Evolutionary conservation across 352 stramenopile species (phyloP).

Genomic region (Plasmopara muralis): DNA sequence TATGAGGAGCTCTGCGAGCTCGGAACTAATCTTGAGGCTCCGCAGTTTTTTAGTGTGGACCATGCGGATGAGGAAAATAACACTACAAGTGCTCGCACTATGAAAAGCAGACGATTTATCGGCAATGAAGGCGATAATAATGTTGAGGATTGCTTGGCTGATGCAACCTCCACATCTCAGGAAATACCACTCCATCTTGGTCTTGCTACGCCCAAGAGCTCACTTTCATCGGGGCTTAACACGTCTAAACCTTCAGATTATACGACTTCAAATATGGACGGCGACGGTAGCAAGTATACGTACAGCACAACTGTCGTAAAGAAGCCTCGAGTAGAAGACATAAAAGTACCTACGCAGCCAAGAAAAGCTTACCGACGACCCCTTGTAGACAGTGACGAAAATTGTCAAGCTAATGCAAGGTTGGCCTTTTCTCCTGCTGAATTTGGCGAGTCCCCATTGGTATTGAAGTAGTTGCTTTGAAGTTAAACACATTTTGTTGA

Average conservation of each 20-base stretch:
- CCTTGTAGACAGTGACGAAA: slow-evolving; percentile 52
- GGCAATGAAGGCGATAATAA: slow-evolving; percentile 22
- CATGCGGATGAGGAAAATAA: slow-evolving; percentile 6
- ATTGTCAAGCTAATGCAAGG: slow-evolving; percentile 37
- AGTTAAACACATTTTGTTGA: neutral
- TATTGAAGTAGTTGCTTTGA: slow-evolving; percentile 20
- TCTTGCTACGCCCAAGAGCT: slow-evolving; percentile 21
- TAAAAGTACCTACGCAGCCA: slow-evolving; percentile 32
- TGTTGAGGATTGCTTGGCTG: slow-evolving; percentile 18
- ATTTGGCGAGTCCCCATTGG: slow-evolving; percentile 48
- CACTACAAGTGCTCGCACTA: too few relatives aligned
- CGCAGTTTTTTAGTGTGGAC: slow-evolving; percentile 48
- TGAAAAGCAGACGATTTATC: slow-evolving; percentile 3
- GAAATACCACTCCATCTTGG: slow-evolving; percentile 20
- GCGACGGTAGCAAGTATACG: slow-evolving; percentile 11
- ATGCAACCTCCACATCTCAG: slow-evolving; percentile 27
- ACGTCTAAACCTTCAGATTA: slow-evolving; percentile 19
- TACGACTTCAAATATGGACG: slow-evolving; percentile 30
- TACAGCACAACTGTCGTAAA: slow-evolving; percentile 38
- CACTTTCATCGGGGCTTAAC: slow-evolving; percentile 2
- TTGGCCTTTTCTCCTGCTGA: slow-evolving; percentile 52
- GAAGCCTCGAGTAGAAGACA: slow-evolving; percentile 40
- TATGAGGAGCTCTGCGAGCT: slow-evolving; percentile 93
- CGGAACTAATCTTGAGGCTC: slow-evolving; percentile 62
- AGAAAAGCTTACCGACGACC: slow-evolving; percentile 47